phyloP scores from a whole-genome alignment of 2,329 filamentous ascomycete species.

The Setomelanomma holmii region DNA sequence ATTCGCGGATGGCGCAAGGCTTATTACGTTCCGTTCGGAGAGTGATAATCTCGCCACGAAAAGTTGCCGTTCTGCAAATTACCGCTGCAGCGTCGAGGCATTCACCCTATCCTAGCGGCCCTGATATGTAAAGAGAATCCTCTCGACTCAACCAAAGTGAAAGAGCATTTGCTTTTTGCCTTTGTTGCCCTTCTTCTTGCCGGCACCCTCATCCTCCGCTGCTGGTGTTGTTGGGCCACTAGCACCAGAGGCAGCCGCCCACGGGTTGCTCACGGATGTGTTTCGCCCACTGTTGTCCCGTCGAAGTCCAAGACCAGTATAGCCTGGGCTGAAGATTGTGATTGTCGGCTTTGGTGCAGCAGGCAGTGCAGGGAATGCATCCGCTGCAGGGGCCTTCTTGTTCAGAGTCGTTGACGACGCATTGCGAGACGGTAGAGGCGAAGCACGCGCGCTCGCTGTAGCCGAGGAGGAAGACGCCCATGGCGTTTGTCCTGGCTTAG shows the following conservation, averaged over 20 bases:
- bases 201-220: constrained; percentile 31
- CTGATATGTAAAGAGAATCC: neutral
- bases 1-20: no score
- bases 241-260: constrained; percentile 44
- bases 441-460: constrained; percentile 40
- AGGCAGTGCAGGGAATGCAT: constrained; percentile 84
- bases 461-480: constrained; percentile 43
- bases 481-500: constrained; percentile 45
- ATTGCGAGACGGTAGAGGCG: constrained; percentile 47
- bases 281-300: constrained; percentile 51
- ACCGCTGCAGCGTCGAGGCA: neutral
- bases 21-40: no score
- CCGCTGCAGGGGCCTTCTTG: constrained; percentile 44
- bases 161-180: constrained; percentile 60
- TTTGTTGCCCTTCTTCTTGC: constrained; percentile 58
- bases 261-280: constrained; percentile 48
- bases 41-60: no score
- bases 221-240: constrained; percentile 32
- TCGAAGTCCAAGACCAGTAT: constrained; percentile 54
- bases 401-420: constrained; percentile 36
- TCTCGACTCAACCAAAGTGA: constrained; percentile 53
- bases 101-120: neutral
- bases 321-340: constrained; percentile 60
- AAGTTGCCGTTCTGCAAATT: no score
- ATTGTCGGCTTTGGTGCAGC: constrained; percentile 73